Base-by-base conservation (phyloP, 106 monocot genomes). In the Chionographis japonica region DNA sequence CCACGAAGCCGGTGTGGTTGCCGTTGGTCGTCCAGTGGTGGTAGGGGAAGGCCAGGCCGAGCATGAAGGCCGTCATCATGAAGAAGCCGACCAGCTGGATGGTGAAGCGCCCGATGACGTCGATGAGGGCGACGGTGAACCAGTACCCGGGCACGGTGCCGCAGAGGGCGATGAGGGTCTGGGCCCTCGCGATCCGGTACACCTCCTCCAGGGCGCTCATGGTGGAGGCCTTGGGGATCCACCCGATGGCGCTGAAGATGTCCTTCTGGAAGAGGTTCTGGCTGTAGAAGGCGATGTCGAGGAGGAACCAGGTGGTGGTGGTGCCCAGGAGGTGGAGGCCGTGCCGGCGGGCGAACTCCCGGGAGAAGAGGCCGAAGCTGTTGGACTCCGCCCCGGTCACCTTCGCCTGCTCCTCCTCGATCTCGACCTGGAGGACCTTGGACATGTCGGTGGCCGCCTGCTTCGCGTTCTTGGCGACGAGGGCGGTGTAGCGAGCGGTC, bases 91-190 rank as follows among this genome's bases (percentile, higher is more conserved):
- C 60, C 1, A 72, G 17, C 42, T 89, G 89, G 58, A 89, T 89
- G 17, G n/a, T 54, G 73, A 79, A 85, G 17, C 88, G 57, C 0
- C 86, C 86, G 9, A 90, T 72, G 17, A 60, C 27, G 61, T 89
- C 89, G 66, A 89, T 85, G 12, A 88, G 59, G 0, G 75, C 84
- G 19, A 88, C 88, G 57, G 88, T 88, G 76, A 85, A 64, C 88
- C 90, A 90, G 74, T 90, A 90, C 0, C 90, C 90, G 3, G 90
- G 90, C 6, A 90, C 85, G 42, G 90, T 85, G 20, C 83, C 88
- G 61, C 88, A 88, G 52, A 88, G 63, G 11, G 88, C 88, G 41
- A 88, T 84, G 50, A 81, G 62, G 10, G 86, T 72, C 46, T 86
- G 86, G n/a, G 90, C 90, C 35, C 86, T 70, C 14, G 90, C 57